Percentiles rank a stretch among this genome's conserved stretches.
Evolutionary conservation across 768 basidiomycete genomes (phyloP).

Genomic region (Suillus tomentosus): DNA sequence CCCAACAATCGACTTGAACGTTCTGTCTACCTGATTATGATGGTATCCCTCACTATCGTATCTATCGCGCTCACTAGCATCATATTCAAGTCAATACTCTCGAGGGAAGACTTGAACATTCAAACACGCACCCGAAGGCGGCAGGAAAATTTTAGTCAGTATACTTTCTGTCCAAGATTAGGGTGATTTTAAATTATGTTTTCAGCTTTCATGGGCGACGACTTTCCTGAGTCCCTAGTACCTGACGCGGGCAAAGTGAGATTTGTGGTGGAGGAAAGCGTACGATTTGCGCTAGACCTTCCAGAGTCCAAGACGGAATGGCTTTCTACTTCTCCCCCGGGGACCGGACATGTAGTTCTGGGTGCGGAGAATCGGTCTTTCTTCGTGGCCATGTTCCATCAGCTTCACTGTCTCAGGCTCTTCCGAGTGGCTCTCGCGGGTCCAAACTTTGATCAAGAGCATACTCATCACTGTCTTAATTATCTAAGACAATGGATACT

Average conservation of each 20-base stretch:
- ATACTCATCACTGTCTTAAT: slow-evolving; percentile 37
- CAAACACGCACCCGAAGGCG: neutral
- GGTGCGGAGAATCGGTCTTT: neutral
- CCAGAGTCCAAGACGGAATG: neutral
- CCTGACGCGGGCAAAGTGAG: neutral
- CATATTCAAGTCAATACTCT: neutral
- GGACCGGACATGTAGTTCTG: neutral
- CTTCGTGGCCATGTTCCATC: neutral
- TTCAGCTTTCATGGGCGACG: neutral
- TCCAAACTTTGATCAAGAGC: neutral
- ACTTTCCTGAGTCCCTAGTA: neutral
- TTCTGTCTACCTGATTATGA: neutral
- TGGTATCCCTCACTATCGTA: neutral
- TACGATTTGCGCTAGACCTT: neutral
- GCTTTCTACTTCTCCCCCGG: neutral
- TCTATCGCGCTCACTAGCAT: neutral
- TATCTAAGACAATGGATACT: slow-evolving; percentile 40
- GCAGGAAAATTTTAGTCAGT: neutral
- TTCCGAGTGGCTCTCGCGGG: neutral
- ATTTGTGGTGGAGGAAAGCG: neutral
- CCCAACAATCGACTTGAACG: neutral
- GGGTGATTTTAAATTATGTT: too few relatives aligned
- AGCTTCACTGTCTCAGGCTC: neutral
- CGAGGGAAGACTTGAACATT: neutral
- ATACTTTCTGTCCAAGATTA: neutral